Percentiles rank a stretch among this genome's conserved stretches.
Evolutionary conservation across 495 filamentous ascomycete species (phyloP).

Genomic region (Sabuloglossum arenarium): DNA sequence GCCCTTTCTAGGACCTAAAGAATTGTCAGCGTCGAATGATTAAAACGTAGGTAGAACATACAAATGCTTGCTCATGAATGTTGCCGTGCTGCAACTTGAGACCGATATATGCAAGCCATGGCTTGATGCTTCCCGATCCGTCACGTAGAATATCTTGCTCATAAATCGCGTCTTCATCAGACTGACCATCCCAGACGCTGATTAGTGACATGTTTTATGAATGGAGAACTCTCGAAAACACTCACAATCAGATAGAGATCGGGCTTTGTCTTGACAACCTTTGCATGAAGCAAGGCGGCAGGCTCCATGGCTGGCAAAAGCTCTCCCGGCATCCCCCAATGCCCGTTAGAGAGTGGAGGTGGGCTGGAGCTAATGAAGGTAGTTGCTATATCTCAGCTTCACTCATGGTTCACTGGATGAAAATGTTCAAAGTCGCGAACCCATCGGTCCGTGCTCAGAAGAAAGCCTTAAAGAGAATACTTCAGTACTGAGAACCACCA

Average conservation of each 20-base stretch:
- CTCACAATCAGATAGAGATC: constrained; percentile 66
- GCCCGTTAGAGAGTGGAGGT: neutral
- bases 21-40: neutral
- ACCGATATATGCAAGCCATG: constrained; percentile 89
- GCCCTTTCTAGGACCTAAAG: constrained; percentile 59
- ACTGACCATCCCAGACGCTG: constrained; percentile 21
- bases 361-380: neutral
- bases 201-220: constrained; percentile 5
- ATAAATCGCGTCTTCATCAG: constrained; percentile 78
- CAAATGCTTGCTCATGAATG: constrained; percentile 79
- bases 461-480: no score
- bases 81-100: constrained; percentile 78
- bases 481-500: neutral
- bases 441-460: no score
- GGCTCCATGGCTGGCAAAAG: constrained; percentile 31
- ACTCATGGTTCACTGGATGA: neutral
- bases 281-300: neutral
- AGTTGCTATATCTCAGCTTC: neutral
- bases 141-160: constrained; percentile 88
- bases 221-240: constrained; percentile 7
- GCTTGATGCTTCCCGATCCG: constrained; percentile 58
- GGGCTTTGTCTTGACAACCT: constrained; percentile 22
- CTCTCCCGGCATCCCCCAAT: constrained; percentile 33
- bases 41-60: neutral
- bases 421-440: no score